phyloP scores from a whole-genome alignment of 768 basidiomycete genomes.

The Calocybe gangraenosa region DNA sequence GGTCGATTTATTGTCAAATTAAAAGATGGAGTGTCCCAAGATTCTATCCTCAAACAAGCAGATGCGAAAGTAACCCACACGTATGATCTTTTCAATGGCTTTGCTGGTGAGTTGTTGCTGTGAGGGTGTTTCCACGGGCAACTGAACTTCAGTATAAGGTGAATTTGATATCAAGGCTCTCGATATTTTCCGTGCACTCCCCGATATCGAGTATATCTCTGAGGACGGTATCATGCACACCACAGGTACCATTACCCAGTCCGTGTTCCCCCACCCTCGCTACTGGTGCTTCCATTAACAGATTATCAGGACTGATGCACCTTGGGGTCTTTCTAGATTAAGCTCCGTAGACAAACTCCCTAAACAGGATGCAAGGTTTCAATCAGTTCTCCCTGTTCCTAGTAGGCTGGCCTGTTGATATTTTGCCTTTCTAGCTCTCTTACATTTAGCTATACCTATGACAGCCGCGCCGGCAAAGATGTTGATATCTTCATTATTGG shows the following conservation, averaged over 20 bases:
- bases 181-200: conserved; percentile 17
- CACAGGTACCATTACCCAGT: conserved; percentile 17
- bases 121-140: not conserved
- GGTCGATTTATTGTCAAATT: conserved; percentile 30
- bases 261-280: not conserved
- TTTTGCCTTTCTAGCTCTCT: conserved; percentile 4
- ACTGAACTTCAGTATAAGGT: not conserved
- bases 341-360: conserved; percentile 17
- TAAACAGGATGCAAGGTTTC: conserved; percentile 12
- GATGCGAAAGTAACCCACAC: conserved; percentile 15
- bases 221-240: conserved; percentile 23
- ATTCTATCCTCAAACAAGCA: conserved; percentile 11
- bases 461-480: conserved; percentile 14
- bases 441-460: conserved; percentile 9
- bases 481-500: conserved; percentile 36
- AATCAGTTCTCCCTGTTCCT: not conserved
- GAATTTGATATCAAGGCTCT: conserved; percentile 18
- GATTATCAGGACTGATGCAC: conserved; percentile 22
- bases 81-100: conserved; percentile 26
- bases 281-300: too few relatives aligned
- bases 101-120: conserved; percentile 20
- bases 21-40: conserved; percentile 26
- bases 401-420: not conserved
- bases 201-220: conserved; percentile 17
- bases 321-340: conserved; percentile 29